Conservation (phyloP, 164 flowering plant genomes). For the Akebia trifoliata region DNA sequence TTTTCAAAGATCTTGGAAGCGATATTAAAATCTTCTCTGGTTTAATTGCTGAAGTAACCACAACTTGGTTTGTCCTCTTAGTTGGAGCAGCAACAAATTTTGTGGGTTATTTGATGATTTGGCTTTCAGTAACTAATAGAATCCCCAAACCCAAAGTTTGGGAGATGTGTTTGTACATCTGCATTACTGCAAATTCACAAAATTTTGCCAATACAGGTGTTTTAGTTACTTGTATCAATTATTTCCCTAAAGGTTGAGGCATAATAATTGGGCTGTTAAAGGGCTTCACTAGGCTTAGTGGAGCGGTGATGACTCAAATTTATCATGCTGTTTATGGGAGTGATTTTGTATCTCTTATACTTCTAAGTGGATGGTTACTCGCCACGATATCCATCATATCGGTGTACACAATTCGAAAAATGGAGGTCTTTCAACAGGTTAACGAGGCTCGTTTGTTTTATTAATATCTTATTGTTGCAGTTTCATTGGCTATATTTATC, state of each 20-base stretch:
- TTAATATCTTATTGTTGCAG: conserved; percentile 39
- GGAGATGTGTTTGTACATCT: conserved; percentile 57
- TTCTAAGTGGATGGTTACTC: conserved; percentile 60
- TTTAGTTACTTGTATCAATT: conserved; percentile 50
- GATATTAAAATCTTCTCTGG: conserved; percentile 50
- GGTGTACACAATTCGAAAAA: conserved; percentile 35
- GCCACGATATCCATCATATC: conserved; percentile 39
- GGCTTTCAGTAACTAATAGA: conserved; percentile 40
- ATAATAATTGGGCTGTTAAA: conserved; percentile 46
- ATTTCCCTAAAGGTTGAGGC: conserved; percentile 57
- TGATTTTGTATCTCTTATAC: conserved; percentile 38
- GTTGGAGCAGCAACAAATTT: conserved; percentile 50
- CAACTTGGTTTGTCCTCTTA: conserved; percentile 48
- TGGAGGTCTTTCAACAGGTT: conserved; percentile 20
- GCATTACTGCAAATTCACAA: conserved; percentile 53
- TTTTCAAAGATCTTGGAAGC: conserved; percentile 51
- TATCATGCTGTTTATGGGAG: conserved; percentile 53
- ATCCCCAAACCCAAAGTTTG: conserved; percentile 42
- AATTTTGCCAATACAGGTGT: conserved; percentile 62
- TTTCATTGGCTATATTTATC: conserved; percentile 41
- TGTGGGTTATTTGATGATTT: no score
- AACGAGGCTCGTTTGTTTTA: conserved; percentile 39
- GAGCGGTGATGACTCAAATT: conserved; percentile 49
- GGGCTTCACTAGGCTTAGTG: conserved; percentile 54
- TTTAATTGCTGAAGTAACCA: conserved; percentile 48